Evolutionary conservation across 768 basidiomycete species (phyloP).

Genomic region (Lactifluus hygrophoroides): DNA sequence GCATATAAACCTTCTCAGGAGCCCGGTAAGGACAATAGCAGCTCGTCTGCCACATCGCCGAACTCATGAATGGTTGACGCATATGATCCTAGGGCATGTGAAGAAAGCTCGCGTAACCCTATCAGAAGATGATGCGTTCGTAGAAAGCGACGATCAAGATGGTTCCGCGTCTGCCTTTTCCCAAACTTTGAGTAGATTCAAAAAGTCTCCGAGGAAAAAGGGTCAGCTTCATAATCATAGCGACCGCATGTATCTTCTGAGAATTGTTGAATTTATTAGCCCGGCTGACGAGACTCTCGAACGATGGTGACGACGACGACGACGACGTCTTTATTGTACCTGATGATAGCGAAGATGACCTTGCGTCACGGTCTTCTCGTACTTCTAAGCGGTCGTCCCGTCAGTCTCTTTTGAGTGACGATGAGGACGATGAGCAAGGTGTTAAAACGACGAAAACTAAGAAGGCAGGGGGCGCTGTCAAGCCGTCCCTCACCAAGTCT

Average conservation of each 20-base stretch:
- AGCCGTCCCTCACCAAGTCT: constrained; percentile 28
- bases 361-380: constrained; percentile 37
- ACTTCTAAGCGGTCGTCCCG: constrained; percentile 37
- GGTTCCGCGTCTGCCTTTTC: constrained; percentile 39
- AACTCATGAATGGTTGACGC: neutral
- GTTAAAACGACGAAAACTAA: constrained; percentile 31
- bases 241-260: neutral
- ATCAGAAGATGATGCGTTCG: constrained; percentile 34
- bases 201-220: constrained; percentile 50
- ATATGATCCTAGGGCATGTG: constrained; percentile 30
- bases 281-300: constrained; percentile 35
- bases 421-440: constrained; percentile 28
- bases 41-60: too few relatives aligned
- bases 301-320: too few relatives aligned
- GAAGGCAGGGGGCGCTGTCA: constrained; percentile 26
- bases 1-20: constrained; percentile 15
- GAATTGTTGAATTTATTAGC: neutral
- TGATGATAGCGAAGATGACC: constrained; percentile 39
- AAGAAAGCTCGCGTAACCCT: constrained; percentile 54
- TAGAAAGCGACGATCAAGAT: constrained; percentile 32
- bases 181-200: constrained; percentile 53
- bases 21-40: neutral
- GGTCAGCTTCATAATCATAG: constrained; percentile 29
- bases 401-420: constrained; percentile 32
- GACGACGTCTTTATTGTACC: constrained; percentile 69